Percentiles rank a stretch among this genome's conserved stretches.
Conservation (phyloP, 116 monocot genomes). For the Iris pallida region DNA sequence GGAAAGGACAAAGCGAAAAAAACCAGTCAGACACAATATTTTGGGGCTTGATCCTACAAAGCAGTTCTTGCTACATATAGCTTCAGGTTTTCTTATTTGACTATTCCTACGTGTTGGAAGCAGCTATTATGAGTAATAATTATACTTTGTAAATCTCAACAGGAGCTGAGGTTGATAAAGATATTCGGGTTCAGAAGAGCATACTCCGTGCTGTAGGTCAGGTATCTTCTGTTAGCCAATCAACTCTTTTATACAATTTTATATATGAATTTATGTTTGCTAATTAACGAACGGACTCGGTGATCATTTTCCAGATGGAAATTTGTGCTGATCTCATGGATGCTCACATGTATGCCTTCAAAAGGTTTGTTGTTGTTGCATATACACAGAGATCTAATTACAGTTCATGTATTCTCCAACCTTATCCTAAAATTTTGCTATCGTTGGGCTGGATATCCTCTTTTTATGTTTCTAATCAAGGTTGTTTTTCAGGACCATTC, state of each 20-base stretch:
- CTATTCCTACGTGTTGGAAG: background rate
- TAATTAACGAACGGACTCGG: background rate
- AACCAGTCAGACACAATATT: conserved; percentile 64
- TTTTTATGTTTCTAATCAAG: background rate
- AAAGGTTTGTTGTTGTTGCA: conserved; percentile 46
- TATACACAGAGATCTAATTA: background rate
- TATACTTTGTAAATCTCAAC: conserved; percentile 7
- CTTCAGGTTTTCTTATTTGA: conserved; percentile 51
- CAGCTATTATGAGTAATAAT: conserved; percentile 1
- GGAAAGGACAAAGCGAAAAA: conserved; percentile 94
- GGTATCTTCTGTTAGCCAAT: conserved; percentile 25
- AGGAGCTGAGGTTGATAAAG: conserved; percentile 89
- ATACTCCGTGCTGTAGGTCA: conserved; percentile 75
- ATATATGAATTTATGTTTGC: background rate
- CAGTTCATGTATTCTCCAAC: background rate
- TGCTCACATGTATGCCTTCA: conserved; percentile 98
- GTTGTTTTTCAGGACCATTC: conserved; percentile 44
- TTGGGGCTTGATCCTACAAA: conserved; percentile 79
- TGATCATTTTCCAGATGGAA: conserved; percentile 69
- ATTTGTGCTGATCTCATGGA: conserved; percentile 97
- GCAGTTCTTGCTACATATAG: conserved; percentile 73
- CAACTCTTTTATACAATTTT: background rate
- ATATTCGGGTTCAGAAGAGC: conserved; percentile 79
- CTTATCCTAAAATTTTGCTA: background rate
- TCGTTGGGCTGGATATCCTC: background rate